Evolutionary conservation across 1,284 basidiomycete genomes (phyloP).

Genomic region (Earliella scabrosa): DNA sequence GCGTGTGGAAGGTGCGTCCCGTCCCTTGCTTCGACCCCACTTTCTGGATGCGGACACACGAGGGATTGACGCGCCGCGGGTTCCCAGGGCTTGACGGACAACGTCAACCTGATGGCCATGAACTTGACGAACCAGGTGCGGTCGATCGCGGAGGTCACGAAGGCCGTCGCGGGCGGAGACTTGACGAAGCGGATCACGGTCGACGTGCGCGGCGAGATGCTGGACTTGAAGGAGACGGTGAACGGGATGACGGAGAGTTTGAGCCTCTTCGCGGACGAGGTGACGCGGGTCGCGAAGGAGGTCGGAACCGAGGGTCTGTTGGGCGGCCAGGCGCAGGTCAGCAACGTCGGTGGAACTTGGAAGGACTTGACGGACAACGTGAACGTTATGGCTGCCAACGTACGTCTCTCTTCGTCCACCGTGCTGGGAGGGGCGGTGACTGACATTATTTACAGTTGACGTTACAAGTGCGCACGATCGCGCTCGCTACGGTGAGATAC

Average conservation of each 20-base stretch:
- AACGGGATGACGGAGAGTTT: constrained; percentile 92
- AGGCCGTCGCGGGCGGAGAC: constrained; percentile 90
- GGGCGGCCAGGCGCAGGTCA: constrained; percentile 86
- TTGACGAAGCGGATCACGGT: constrained; percentile 91
- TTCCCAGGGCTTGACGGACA: constrained; percentile 68
- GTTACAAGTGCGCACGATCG: constrained; percentile 93
- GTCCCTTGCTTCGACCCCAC: background rate
- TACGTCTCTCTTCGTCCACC: constrained; percentile 40
- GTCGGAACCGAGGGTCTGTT: constrained; percentile 92
- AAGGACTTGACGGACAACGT: constrained; percentile 96
- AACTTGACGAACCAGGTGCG: constrained; percentile 94
- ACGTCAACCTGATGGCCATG: constrained; percentile 90
- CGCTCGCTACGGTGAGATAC: constrained; percentile 76
- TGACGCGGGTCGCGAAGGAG: constrained; percentile 86
- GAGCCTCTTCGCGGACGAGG: constrained; percentile 88
- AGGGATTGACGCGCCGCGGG: background rate
- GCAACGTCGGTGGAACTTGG: constrained; percentile 97
- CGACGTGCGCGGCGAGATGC: constrained; percentile 89
- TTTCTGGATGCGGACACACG: background rate
- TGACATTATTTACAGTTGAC: constrained; percentile 64
- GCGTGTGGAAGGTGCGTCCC: constrained; percentile 82
- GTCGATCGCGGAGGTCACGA: constrained; percentile 85
- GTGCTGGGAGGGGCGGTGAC: background rate
- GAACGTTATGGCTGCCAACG: constrained; percentile 87
- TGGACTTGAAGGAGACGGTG: constrained; percentile 86